phyloP scores from a whole-genome alignment of 2,329 filamentous ascomycete genomes.

The Tothia fuscella region DNA sequence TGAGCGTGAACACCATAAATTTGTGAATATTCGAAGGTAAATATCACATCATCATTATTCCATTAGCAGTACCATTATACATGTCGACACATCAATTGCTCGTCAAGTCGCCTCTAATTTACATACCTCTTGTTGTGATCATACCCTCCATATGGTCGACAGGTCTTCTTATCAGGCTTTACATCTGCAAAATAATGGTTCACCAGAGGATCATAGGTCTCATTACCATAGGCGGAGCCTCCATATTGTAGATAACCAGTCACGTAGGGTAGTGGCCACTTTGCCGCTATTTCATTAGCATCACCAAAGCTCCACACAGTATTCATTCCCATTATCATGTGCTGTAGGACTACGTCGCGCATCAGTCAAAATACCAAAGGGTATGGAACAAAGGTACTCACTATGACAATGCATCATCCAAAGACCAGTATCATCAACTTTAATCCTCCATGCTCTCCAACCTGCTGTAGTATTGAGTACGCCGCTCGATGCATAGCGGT shows the following conservation, averaged over 20 bases:
- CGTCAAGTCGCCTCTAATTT: too few relatives aligned
- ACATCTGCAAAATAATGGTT: constrained; percentile 6
- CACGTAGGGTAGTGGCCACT: constrained; percentile 22
- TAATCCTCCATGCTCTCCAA: constrained; percentile 50
- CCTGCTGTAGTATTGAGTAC: constrained; percentile 33
- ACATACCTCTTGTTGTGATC: too few relatives aligned
- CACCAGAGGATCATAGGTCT: constrained; percentile 13
- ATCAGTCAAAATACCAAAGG: not conserved
- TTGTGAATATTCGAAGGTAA: too few relatives aligned
- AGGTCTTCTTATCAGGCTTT: too few relatives aligned
- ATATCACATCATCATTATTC: too few relatives aligned
- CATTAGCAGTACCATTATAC: too few relatives aligned
- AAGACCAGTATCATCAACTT: constrained; percentile 40
- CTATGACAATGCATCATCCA: constrained; percentile 55
- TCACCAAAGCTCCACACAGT: constrained; percentile 36
- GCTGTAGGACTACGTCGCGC: not conserved
- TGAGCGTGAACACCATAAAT: too few relatives aligned
- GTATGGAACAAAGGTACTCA: constrained; percentile 21
- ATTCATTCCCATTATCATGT: constrained; percentile 26
- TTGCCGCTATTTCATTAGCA: constrained; percentile 25
- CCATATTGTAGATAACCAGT: constrained; percentile 34
- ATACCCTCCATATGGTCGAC: too few relatives aligned
- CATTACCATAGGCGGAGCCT: constrained; percentile 30
- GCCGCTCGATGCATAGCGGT: constrained; percentile 37
- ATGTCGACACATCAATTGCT: too few relatives aligned